Conservation (phyloP, 345 rosid genomes). For the Hirschfeldia incana region DNA sequence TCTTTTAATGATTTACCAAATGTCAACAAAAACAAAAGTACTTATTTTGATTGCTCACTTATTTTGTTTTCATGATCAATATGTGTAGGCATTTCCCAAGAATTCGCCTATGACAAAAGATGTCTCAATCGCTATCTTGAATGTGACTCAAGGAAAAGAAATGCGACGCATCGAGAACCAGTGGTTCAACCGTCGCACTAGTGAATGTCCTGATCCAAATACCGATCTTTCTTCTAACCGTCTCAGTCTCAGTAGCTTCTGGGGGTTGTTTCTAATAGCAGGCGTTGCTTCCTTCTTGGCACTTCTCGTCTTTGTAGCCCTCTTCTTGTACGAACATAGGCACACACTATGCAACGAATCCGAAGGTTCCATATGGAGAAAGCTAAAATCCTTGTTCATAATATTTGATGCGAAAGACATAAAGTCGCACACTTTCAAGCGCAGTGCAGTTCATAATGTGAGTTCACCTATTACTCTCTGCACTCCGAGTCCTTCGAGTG, state of each 20-base stretch:
- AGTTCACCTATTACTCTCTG: conserved; percentile 27
- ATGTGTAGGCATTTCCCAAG: conserved; percentile 43
- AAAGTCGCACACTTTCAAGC: conserved; percentile 38
- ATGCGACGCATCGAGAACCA: conserved; percentile 32
- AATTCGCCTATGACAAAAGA: conserved; percentile 44
- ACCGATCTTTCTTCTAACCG: conserved; percentile 31
- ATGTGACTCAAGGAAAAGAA: conserved; percentile 35
- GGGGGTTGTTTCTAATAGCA: conserved; percentile 51
- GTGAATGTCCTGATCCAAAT: conserved; percentile 25
- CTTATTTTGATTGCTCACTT: not conserved
- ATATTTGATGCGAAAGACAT: conserved; percentile 42
- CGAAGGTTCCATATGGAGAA: conserved; percentile 33
- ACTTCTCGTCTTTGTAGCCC: conserved; percentile 16
- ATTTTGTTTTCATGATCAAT: no score
- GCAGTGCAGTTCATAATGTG: conserved; percentile 18
- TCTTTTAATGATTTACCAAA: not conserved
- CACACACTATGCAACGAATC: conserved; percentile 17
- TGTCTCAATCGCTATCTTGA: conserved; percentile 50
- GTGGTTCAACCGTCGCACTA: not conserved
- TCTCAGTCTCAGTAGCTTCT: conserved; percentile 44
- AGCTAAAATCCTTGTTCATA: conserved; percentile 21
- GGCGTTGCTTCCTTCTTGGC: conserved; percentile 43
- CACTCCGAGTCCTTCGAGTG: conserved; percentile 24
- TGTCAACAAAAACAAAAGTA: not conserved
- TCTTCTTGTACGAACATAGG: conserved; percentile 26